These are phyloP conservation scores for Cymbidium sinense DNA, from an alignment of 106 monocot genomes.

Conservation along the genomic window DNA sequence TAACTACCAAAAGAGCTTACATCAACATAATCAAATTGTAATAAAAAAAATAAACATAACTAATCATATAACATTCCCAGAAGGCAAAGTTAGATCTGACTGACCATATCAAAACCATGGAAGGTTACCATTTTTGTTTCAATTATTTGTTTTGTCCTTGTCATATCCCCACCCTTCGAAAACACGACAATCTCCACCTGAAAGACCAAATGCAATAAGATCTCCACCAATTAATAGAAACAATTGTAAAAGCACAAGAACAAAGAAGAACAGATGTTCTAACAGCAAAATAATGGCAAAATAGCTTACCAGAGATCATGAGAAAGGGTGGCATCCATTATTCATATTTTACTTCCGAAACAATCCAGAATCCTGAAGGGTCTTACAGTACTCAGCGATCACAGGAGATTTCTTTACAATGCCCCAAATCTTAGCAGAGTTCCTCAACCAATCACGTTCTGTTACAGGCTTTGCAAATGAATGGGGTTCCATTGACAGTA, in stretches of 20 bases:
- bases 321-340: not conserved
- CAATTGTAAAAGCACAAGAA: not conserved
- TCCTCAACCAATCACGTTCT: conserved; percentile 70
- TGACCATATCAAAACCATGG: no score
- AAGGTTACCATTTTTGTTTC: no score
- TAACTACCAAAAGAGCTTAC: no score
- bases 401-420: conserved; percentile 65
- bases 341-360: conserved; percentile 39
- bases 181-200: not conserved
- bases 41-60: no score
- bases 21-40: no score
- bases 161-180: no score
- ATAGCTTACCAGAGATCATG: not conserved
- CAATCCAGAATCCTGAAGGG: conserved; percentile 51
- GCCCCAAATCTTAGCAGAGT: conserved; percentile 67
- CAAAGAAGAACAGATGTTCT: not conserved
- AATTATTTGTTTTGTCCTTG: no score
- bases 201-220: not conserved
- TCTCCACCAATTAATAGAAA: not conserved
- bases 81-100: no score
- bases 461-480: conserved; percentile 48
- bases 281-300: not conserved
- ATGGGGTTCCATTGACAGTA: conserved; percentile 46
- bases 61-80: no score
- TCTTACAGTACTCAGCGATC: conserved; percentile 50